Base-by-base conservation (phyloP, 1,284 basidiomycete genomes). In the Cryptococcus jaspeensis region DNA sequence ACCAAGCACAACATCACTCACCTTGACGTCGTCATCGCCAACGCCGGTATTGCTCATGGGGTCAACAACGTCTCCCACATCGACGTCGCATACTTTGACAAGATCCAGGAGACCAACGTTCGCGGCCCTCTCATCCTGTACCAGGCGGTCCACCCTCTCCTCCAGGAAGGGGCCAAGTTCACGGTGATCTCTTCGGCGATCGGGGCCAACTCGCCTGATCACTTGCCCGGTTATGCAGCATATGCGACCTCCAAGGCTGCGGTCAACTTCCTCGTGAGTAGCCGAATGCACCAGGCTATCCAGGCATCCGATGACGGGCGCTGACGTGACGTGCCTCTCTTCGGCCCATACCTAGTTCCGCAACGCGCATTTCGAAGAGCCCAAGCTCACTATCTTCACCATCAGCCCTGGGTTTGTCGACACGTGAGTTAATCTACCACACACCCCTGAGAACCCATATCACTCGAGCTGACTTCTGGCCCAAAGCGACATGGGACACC, bases 231-330 rank as follows among this genome's bases (percentile, higher is more conserved):
- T 12, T 6, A 40, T 36, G 59, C 15, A 43, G 18, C 41, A 12
- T 43, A 43, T 20, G 60, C 59, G 2, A 47, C 45, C 5, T 48
- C 56, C 28, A 66, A 66, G 53, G 64, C 53, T 13, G 47, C 53
- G 38, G 41, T 55, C 41, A 50, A 50, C 42, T 55, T 43, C 23
- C 20, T 55, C 12, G 53, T 55, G 22, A 36, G 53, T 48, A 3
- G 15, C 18, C 12, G n/a, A n/a, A n/a, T n/a, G n/a, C n/a, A n/a
- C n/a, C n/a, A n/a, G n/a, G n/a, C n/a, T n/a, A n/a, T n/a, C n/a
- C n/a, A n/a, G n/a, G n/a, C n/a, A n/a, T n/a, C n/a, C n/a, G n/a
- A n/a, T n/a, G n/a, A n/a, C n/a, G n/a, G n/a, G n/a, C n/a, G n/a
- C n/a, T n/a, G n/a, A n/a, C n/a, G n/a, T n/a, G n/a, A 9, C 28